Evolutionary conservation across 345 rosid species (phyloP), one percentile per base, ranked within the genome.

Genomic region (Salix dunnii): DNA sequence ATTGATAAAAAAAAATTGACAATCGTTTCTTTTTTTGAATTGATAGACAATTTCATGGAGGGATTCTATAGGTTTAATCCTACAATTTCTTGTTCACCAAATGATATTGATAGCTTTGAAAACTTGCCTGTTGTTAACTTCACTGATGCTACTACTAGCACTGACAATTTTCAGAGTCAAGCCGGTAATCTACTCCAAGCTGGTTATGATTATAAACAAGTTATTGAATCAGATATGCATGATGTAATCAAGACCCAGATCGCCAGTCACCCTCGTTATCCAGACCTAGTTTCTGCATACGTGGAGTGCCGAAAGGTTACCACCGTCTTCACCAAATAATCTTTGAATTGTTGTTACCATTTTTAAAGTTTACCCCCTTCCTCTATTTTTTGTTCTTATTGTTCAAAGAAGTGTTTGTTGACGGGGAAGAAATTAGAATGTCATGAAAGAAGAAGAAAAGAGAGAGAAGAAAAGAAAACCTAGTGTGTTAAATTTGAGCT

Each of bases 191-290:
- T 81, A 60, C 67, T 76, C 35, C 85, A 74, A 23, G 62, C 43
- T 36, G 73, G 36, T 70, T 31, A 71, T 71, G 21, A 51, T 68
- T 67, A 67, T 66, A n/a, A 2, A 38, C 61, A 73, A 67, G 76
- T 49, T 20, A 46, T 73, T 60, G 86, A 81, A 73, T 78, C 89
- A 58, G 81, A 78, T 42, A 77, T 80, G 74, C 74, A 80, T 77
- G 86, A 85, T 81, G 84, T 89, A 77, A 82, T 85, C 79, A 90
- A 89, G 81, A 71, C 85, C 76, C 91, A 86, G 89, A 90, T 90
- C 80, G 83, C 92, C 49, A 69, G 62, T 82, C 94, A 90, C 81
- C 91, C 92, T 61, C 87, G 79, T 68, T 90, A 87, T 80, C 91
- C 91, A 28, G 74, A 88, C 79, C 74, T 90, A 33, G 73, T 90